Evolutionary conservation across 257 asterid genomes (phyloP).

Genomic region (Petunia secreta): DNA sequence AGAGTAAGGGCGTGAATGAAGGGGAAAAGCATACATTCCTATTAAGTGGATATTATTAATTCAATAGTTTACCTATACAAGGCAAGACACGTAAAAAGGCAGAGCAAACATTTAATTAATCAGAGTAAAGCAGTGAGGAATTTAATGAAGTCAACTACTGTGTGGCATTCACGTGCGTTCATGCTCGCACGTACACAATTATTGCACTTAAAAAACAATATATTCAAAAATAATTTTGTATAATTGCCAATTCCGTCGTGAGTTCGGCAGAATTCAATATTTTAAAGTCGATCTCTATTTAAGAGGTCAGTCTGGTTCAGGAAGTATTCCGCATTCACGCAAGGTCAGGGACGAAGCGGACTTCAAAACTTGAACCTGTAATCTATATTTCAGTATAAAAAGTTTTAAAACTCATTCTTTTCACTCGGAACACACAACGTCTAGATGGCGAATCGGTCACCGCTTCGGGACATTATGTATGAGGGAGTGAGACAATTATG

Average conservation of each 20-base stretch:
- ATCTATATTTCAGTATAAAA: no score
- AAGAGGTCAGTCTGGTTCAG: no score
- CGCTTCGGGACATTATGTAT: no score
- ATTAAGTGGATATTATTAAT: neutral
- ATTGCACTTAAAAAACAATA: neutral
- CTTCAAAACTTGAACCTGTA: no score
- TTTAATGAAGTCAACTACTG: conserved; percentile 53
- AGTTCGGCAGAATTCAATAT: neutral
- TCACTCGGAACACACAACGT: no score
- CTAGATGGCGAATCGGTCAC: no score
- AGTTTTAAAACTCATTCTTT: no score
- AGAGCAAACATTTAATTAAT: neutral
- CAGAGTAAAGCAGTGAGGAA: conserved; percentile 21
- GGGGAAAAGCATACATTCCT: neutral
- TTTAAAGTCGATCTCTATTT: no score
- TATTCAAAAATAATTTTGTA: neutral
- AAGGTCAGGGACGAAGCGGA: no score
- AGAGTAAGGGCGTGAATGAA: neutral
- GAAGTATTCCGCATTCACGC: no score
- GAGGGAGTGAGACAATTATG: neutral
- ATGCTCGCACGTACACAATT: conserved; percentile 31
- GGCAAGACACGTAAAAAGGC: neutral
- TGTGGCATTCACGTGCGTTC: conserved; percentile 43
- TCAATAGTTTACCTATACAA: neutral
- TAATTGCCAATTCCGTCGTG: neutral